Evolutionary conservation across 495 filamentous ascomycete species (phyloP).

Genomic region (Aspergillus ellipticus): DNA sequence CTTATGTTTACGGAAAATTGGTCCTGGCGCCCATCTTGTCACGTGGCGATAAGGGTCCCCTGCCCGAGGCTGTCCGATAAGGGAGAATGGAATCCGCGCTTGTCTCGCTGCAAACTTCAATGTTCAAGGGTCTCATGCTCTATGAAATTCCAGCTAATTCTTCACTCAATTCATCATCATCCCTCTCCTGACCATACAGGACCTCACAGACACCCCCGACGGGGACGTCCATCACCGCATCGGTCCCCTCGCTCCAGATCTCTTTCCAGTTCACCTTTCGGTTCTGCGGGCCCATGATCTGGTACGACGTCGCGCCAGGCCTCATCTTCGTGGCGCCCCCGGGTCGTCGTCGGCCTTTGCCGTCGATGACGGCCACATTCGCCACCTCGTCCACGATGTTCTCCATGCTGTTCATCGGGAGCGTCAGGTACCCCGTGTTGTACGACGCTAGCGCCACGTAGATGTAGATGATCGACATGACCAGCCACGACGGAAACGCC

Average conservation of each 20-base stretch:
- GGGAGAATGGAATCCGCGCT: background rate
- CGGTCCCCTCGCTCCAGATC: constrained; percentile 88
- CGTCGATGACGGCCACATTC: constrained; percentile 77
- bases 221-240: constrained; percentile 97
- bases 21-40: background rate
- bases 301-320: constrained; percentile 43
- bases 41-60: constrained; percentile 9
- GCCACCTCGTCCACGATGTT: constrained; percentile 90
- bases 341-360: constrained; percentile 55
- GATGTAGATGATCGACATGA: constrained; percentile 85
- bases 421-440: constrained; percentile 83
- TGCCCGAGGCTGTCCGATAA: background rate
- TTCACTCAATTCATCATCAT: constrained; percentile 29
- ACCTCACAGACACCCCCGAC: constrained; percentile 97
- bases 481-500: constrained; percentile 83
- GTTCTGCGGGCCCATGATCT: constrained; percentile 47
- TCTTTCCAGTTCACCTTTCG: constrained; percentile 63
- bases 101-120: background rate
- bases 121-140: background rate
- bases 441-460: constrained; percentile 91
- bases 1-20: no score
- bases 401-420: constrained; percentile 76
- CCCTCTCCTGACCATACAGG: constrained; percentile 45
- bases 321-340: constrained; percentile 44
- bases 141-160: constrained; percentile 3